These are phyloP conservation scores for Umbellularia californica DNA, from an alignment of 164 flowering plant genomes.

Conservation along the genomic window DNA sequence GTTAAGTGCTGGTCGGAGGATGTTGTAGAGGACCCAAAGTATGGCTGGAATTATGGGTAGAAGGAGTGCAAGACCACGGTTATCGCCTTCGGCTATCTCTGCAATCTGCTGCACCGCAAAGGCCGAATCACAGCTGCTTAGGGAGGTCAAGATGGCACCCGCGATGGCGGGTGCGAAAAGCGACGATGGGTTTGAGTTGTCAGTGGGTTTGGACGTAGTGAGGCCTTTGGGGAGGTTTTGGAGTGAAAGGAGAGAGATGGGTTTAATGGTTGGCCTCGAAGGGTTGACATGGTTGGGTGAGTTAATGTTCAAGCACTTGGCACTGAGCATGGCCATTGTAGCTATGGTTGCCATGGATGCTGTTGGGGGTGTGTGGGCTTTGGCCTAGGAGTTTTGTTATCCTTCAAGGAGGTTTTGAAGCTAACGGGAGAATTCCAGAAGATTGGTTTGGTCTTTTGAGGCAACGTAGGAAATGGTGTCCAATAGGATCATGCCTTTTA, in stretches of 20 bases:
- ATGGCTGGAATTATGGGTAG: constrained; percentile 79
- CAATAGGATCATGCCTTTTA: constrained; percentile 21
- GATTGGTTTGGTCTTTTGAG: constrained; percentile 4
- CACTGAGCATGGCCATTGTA: constrained; percentile 47
- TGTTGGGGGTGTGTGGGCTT: neutral
- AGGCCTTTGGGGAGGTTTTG: constrained; percentile 59
- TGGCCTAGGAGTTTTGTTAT: neutral
- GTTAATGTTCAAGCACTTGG: constrained; percentile 40
- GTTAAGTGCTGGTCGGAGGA: constrained; percentile 84
- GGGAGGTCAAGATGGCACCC: constrained; percentile 47
- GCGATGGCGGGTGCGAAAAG: constrained; percentile 56
- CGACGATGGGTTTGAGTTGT: constrained; percentile 12
- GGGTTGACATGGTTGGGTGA: constrained; percentile 29
- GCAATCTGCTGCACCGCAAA: constrained; percentile 70
- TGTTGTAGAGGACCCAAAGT: constrained; percentile 83
- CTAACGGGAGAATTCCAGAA: constrained; percentile 9
- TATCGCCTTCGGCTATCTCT: constrained; percentile 61
- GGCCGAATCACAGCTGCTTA: constrained; percentile 64
- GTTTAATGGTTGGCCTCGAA: constrained; percentile 35
- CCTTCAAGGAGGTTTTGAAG: neutral
- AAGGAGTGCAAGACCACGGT: constrained; percentile 75
- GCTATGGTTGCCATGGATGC: constrained; percentile 28
- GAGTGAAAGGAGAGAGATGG: constrained; percentile 44
- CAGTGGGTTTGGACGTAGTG: constrained; percentile 22
- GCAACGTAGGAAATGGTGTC: constrained; percentile 8